Evolutionary conservation across 169 alveolate species (phyloP), one percentile per base, ranked within the genome.

Genomic region (Perkinsus marinus): DNA sequence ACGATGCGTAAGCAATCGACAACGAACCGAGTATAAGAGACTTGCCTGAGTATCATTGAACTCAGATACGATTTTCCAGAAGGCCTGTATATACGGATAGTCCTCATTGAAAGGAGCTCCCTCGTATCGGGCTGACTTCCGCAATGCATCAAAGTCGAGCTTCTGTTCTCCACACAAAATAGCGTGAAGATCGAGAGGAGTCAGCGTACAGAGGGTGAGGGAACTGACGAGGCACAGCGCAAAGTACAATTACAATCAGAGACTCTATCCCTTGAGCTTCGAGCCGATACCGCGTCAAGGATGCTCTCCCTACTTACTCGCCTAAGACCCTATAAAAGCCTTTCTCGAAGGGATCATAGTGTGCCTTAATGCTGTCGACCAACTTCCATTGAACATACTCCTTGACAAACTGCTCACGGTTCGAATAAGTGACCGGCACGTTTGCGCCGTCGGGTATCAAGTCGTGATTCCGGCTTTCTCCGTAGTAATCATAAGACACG

Each of bases 301-400:
- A n/a, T n/a, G n/a, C n/a, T n/a, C n/a, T n/a, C n/a, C n/a, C 68
- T 0, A 94, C 93, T 38, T 96, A 95, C 90, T 95, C 95, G 69
- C 92, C 92, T 39, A 94, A 94, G 5, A 95, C 96, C 41, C 93
- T 94, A 47, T 91, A 94, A 92, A 96, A 96, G 19, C 98, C 98
- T 68, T 91, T 92, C 93, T 95, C 93, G 90, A 96, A 96, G 34
- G 94, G 92, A 41, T 93, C 91, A 89, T 95, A 96, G 91, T 93
- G 93, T 43, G 92, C 93, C 89, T 94, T 92, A 10, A 95, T 92
- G 46, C 95, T 94, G 68, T 93, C 92, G 39, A 94, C 94, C 89
- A 95, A 93, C 68, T 94, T 92, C 94, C 94, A 95, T 90, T 95
- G 96, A 3, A 95, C 91, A 39, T 93, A 93, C 39, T 94, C 91